Evolutionary conservation across 768 basidiomycete genomes (phyloP).

Genomic region (Flagelloscypha sp.): DNA sequence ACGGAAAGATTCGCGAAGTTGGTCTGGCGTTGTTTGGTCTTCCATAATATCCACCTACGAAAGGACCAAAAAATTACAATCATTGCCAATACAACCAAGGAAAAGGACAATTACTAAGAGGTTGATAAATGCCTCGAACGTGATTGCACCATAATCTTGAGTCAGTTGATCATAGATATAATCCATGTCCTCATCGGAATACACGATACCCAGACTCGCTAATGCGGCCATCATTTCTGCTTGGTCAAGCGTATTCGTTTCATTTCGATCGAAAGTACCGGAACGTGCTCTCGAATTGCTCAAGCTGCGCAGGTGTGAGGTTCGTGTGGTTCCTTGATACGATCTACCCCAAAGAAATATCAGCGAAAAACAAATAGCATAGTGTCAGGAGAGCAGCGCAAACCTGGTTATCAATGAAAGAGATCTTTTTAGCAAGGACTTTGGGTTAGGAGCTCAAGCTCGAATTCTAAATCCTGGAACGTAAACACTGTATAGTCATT

Average conservation of each 20-base stretch:
- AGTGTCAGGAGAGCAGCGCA: slow-evolving; percentile 10
- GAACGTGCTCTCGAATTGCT: slow-evolving; percentile 96
- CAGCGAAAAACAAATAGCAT: slow-evolving; percentile 3
- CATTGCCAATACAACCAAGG: slow-evolving; percentile 1
- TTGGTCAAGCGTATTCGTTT: slow-evolving; percentile 76
- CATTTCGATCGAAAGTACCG: slow-evolving; percentile 94
- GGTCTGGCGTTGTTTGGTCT: slow-evolving; percentile 89
- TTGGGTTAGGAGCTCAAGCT: slow-evolving; percentile 74
- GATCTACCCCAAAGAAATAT: slow-evolving; percentile 42
- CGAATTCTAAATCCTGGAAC: slow-evolving; percentile 82
- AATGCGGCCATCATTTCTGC: slow-evolving; percentile 91
- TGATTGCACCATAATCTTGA: slow-evolving; percentile 79
- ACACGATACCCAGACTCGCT: slow-evolving; percentile 89
- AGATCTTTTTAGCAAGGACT: slow-evolving; percentile 84
- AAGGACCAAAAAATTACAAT: slow-evolving; percentile 1
- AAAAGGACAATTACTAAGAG: slow-evolving; percentile 54
- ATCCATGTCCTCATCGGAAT: slow-evolving; percentile 85
- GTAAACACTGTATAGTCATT: slow-evolving; percentile 94
- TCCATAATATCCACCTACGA: slow-evolving; percentile 87
- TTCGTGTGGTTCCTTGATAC: slow-evolving; percentile 92
- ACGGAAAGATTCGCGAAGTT: slow-evolving; percentile 88
- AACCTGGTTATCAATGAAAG: slow-evolving; percentile 95
- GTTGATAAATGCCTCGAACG: slow-evolving; percentile 91
- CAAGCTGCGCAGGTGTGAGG: slow-evolving; percentile 88
- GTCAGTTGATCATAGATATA: slow-evolving; percentile 74